Evolutionary conservation across 106 monocot genomes (phyloP), one percentile per base, ranked within the genome.

Genomic region (Agapanthus africanus): DNA sequence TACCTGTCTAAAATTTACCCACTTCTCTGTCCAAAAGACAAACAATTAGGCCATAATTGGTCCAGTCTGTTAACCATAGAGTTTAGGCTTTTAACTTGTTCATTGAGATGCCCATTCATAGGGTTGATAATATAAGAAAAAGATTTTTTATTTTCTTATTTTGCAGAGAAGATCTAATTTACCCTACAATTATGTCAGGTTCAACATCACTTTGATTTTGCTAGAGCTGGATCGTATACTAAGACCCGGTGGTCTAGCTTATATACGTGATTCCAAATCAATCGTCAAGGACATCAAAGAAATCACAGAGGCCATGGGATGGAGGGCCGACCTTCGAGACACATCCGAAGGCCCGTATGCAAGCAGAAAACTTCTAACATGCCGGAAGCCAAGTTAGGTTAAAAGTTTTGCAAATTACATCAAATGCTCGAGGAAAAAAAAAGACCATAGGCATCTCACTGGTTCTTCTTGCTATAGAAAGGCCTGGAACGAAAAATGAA

Each of bases 221-320:
- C 70, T 95, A 27, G 94, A 95, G 85, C 91, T 95, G 91, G 91
- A 95, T 67, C 84, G 94, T 15, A 91, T 95, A 47, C 78, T 95
- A 52, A 91, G 94, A 69, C 94, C 91, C 30, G 88, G 81, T 7
- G 94, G 94, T 15, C 71, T 36, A 11, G 87, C 71, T 39, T 88
- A 83, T 27, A 81, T 95, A 35, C 79, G 79, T n/a, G 94, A 95
- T 73, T 66, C 70, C 5, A 79, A 51, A 38, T 49, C 64, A 11
- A 68, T 95, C n/a, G 56, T 91, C 65, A 71, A 78, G 30, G 88
- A 88, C 35, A 76, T 95, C 34, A 72, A 83, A 50, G 59, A 65
- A n/a, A 83, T 91, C 35, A 78, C 83, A 59, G 70, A 71, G n/a
- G 85, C 85, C 6, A 85, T 95, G 81, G 77, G 85, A 28, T 95